A percentile compares a stretch with the other conserved stretches of the same genome.
Conservation (phyloP, 169 alveolate species). For the Plasmodium gallinaceum region DNA sequence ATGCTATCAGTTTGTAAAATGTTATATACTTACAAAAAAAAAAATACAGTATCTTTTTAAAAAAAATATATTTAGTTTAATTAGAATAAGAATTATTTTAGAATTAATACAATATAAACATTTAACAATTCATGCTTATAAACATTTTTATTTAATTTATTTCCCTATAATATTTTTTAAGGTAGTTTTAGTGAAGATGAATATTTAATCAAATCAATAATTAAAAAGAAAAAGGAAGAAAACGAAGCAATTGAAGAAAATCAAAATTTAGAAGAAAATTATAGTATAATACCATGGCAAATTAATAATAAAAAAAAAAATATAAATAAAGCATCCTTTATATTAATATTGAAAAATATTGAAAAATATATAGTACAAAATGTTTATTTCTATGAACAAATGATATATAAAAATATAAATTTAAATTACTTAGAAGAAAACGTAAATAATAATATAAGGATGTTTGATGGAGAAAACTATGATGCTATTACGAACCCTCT, state of each 20-base stretch:
- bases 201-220: conserved; percentile 57
- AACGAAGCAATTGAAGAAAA: conserved; percentile 12
- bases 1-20: not conserved
- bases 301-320: conserved; percentile 64
- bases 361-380: conserved; percentile 67
- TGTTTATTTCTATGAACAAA: conserved; percentile 50
- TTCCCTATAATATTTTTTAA: conserved; percentile 14
- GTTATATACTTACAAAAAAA: too few relatives aligned
- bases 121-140: too few relatives aligned
- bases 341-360: conserved; percentile 31
- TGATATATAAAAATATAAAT: conserved; percentile 52
- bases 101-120: too few relatives aligned
- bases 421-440: conserved; percentile 20
- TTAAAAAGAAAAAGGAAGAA: conserved; percentile 67
- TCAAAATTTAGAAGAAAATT: conserved; percentile 14
- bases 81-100: too few relatives aligned
- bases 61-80: not conserved
- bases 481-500: conserved; percentile 67
- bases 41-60: not conserved
- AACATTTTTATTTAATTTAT: not conserved
- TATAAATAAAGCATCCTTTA: conserved; percentile 28
- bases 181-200: conserved; percentile 76
- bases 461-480: conserved; percentile 74
- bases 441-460: conserved; percentile 32
- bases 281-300: conserved; percentile 48